These are phyloP conservation scores for Boletus semigastroideus DNA, from an alignment of 1,284 basidiomycete species.

Conservation along the genomic window DNA sequence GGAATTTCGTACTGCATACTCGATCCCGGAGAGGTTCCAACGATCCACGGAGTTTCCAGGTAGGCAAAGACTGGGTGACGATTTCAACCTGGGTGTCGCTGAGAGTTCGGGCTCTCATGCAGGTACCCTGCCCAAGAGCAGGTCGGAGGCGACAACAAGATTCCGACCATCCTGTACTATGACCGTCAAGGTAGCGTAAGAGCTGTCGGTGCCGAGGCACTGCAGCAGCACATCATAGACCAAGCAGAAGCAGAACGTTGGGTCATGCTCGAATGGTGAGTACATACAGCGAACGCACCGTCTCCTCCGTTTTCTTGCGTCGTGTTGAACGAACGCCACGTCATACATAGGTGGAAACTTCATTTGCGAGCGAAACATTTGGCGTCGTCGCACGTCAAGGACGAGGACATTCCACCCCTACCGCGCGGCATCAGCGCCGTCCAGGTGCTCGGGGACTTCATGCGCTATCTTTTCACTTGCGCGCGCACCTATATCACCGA, in stretches of 20 bases:
- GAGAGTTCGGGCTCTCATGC: not conserved
- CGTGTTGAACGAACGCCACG: not conserved
- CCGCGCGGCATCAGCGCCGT: conserved; percentile 43
- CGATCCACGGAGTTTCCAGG: conserved; percentile 43
- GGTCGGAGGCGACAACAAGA: conserved; percentile 3
- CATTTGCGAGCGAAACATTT: conserved; percentile 44
- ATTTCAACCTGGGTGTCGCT: not conserved
- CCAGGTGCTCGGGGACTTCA: conserved; percentile 51
- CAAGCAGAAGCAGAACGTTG: conserved; percentile 45
- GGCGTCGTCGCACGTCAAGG: conserved; percentile 20
- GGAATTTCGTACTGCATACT: conserved; percentile 44
- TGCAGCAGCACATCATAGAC: conserved; percentile 37
- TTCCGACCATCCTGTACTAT: conserved; percentile 1
- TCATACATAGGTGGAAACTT: conserved; percentile 57
- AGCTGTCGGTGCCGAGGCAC: conserved; percentile 50
- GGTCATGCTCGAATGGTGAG: conserved; percentile 49
- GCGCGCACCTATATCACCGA: conserved; percentile 47
- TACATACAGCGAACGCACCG: too few species aligned
- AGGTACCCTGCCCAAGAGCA: conserved; percentile 6
- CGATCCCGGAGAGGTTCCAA: conserved; percentile 45
- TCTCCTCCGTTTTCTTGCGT: not conserved
- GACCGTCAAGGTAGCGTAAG: conserved; percentile 39
- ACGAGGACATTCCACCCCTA: conserved; percentile 40
- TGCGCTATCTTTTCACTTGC: conserved; percentile 48
- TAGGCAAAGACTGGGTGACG: conserved; percentile 13